Evolutionary conservation across 495 filamentous ascomycete species (phyloP), one percentile per base, ranked within the genome.

Genomic region (Aspergillus cavernicola): DNA sequence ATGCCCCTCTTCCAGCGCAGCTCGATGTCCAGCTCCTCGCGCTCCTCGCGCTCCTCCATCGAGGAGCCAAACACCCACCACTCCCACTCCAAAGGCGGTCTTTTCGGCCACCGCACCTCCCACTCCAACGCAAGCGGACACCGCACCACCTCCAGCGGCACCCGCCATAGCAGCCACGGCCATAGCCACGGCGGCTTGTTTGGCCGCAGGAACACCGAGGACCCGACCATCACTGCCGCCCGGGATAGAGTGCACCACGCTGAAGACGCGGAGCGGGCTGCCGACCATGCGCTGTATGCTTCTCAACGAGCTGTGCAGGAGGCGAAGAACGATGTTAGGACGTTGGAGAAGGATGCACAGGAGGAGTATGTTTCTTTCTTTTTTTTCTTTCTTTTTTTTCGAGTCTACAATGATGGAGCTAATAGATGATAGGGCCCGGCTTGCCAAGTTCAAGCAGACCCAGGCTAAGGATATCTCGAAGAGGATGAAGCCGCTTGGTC

Each of bases 371-470:
- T 57, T 4, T 22, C 13, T 33, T 13, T 46, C 28, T 18, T 38
- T 16, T 29, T 39, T 45, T 24, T 12, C 20, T 22, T 18, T 28
- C 1, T 41, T 19, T 5, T 18, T 38, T 10, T 18, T 9, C 24
- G 4, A 9, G 24, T 7, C 1, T 5, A 23, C 39, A 40, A 26
- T n/a, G 29, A 33, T 39, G 2, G 6, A 7, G 45, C 36, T 18
- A 22, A 19, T 33, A 10, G 0, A 9, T 4, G 16, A 12, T 28
- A 76, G 69, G 44, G 75, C 76, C n/a, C 64, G 77, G 22, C 57
- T 75, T 8, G 85, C 85, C 18, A 84, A 80, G 71, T 81, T 86
- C 39, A 88, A 88, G 76, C 79, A 84, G 60, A 73, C 76, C 52
- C 78, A 87, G 57, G 84, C 83, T 0, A 79, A 72, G 50, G 72